Evolutionary conservation across 768 basidiomycete species (phyloP).

Genomic region (Collybia sp.): DNA sequence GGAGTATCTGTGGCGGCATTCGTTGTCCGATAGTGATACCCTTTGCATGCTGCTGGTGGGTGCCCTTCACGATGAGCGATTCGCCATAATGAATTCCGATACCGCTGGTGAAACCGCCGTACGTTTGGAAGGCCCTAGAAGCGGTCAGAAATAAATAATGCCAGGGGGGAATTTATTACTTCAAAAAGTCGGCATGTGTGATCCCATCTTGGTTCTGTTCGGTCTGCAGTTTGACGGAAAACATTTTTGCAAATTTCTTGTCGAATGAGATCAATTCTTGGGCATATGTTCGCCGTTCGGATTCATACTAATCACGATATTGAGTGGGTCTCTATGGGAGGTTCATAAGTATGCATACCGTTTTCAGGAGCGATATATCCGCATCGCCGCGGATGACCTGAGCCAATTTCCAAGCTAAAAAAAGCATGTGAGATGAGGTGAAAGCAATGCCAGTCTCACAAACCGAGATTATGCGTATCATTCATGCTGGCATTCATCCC

Average conservation of each 20-base stretch:
- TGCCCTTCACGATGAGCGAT: slow-evolving; percentile 37
- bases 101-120: slow-evolving; percentile 51
- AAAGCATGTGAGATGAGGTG: not conserved
- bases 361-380: slow-evolving; percentile 39
- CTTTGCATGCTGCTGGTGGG: slow-evolving; percentile 30
- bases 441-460: not conserved
- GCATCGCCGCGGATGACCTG: slow-evolving; percentile 55
- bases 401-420: slow-evolving; percentile 54
- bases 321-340: not conserved
- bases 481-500: slow-evolving; percentile 79
- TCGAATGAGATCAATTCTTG: slow-evolving; percentile 73
- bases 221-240: slow-evolving; percentile 62
- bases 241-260: slow-evolving; percentile 57
- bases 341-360: slow-evolving; percentile 26
- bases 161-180: slow-evolving; percentile 16
- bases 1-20: slow-evolving; percentile 41
- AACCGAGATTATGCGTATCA: slow-evolving; percentile 68
- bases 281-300: slow-evolving; percentile 63
- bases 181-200: slow-evolving; percentile 47
- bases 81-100: slow-evolving; percentile 48
- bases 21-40: slow-evolving; percentile 48
- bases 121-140: slow-evolving; percentile 43
- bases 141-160: not conserved
- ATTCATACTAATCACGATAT: slow-evolving; percentile 46
- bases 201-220: slow-evolving; percentile 42